phyloP scores from a whole-genome alignment of 2,329 filamentous ascomycete genomes.

The Lithohypha guttulata region DNA sequence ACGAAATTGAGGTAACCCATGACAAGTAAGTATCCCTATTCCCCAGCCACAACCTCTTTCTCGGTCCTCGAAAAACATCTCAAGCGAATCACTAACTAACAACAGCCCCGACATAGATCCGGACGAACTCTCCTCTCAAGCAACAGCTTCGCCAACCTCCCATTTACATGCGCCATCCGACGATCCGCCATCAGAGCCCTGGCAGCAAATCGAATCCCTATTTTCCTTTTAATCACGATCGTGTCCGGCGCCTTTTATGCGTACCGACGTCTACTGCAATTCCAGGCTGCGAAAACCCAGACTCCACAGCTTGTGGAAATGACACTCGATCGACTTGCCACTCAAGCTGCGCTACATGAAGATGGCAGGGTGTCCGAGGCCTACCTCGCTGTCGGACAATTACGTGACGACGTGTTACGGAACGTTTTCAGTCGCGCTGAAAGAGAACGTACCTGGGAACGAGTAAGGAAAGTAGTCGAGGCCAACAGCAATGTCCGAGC shows the following conservation, averaged over 20 bases:
- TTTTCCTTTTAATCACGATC: conserved; percentile 36
- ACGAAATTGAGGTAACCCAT: conserved; percentile 48
- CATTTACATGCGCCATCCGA: conserved; percentile 55
- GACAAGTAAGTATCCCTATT: conserved; percentile 50
- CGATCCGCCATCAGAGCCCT: conserved; percentile 38
- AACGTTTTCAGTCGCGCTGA: conserved; percentile 66
- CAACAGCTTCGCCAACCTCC: conserved; percentile 82
- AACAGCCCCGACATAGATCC: conserved; percentile 32
- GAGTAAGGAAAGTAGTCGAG: conserved; percentile 76
- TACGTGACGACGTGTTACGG: conserved; percentile 82
- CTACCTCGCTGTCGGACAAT: conserved; percentile 76
- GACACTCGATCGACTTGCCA: conserved; percentile 73
- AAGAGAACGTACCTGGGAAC: conserved; percentile 72
- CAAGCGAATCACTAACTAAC: conserved; percentile 21
- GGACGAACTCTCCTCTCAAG: conserved; percentile 60
- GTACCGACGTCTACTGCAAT: conserved; percentile 51
- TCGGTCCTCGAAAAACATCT: background rate
- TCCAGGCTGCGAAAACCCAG: conserved; percentile 55
- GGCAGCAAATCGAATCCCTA: conserved; percentile 41
- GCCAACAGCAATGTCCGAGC: conserved; percentile 83
- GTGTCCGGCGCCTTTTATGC: conserved; percentile 49
- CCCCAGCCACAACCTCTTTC: conserved; percentile 7
- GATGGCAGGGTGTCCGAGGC: conserved; percentile 57
- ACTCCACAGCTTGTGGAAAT: conserved; percentile 75
- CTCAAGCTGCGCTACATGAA: conserved; percentile 70